A percentile compares a stretch with the other conserved stretches of the same genome.
Conservation (phyloP, 2,329 filamentous ascomycete genomes). For the Colletotrichum sojae region DNA sequence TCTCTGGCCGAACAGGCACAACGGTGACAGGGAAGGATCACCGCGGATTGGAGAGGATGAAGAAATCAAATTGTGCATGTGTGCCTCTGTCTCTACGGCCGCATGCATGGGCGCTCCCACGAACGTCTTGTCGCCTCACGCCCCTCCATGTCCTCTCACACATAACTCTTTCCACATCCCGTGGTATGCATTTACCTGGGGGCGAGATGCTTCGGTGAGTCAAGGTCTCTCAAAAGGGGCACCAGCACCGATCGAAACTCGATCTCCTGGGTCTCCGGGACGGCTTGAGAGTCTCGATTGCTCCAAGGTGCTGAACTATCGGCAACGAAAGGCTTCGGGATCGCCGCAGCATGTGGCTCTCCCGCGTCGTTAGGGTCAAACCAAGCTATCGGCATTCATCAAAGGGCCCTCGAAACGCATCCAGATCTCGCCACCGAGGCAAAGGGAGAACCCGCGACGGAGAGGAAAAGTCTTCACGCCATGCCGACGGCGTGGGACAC, state of each 20-base stretch:
- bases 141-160: background rate
- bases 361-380: background rate
- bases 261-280: background rate
- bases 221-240: background rate
- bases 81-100: background rate
- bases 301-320: background rate
- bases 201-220: background rate
- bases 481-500: background rate
- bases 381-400: background rate
- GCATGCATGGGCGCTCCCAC: slow-evolving; percentile 6
- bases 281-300: background rate
- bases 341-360: background rate
- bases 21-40: no score
- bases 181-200: background rate
- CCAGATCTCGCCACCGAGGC: background rate
- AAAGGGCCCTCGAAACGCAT: background rate
- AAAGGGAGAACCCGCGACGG: background rate
- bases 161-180: background rate
- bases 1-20: background rate
- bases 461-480: background rate
- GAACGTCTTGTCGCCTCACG: background rate
- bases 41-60: background rate
- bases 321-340: background rate
- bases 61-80: background rate
- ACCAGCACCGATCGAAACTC: background rate